Evolutionary conservation across 139 green algal genomes (phyloP), one percentile per base, ranked within the genome.

Genomic region (Pleodorina starrii): DNA sequence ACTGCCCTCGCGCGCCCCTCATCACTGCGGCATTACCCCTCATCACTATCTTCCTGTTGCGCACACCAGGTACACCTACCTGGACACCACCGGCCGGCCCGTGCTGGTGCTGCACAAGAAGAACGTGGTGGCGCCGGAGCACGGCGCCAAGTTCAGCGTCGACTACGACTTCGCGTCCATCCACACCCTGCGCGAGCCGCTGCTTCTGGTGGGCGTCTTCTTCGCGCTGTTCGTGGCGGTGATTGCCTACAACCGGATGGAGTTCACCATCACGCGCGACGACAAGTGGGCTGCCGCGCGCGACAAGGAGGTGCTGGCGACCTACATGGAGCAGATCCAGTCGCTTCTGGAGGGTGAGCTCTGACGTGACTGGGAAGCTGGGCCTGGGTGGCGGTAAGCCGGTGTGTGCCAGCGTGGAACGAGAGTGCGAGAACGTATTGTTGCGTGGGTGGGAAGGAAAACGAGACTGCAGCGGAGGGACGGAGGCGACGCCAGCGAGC

Each of bases 61-160:
- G 35, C n/a, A 7, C 35, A 29, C 5, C 51, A 94, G 91, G 87
- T 96, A 93, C 91, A 96, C 96, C 4, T 99, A 99, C 90, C 92
- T 99, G 71, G 96, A 99, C 91, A 95, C 95, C 0, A 63, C 88
- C 27, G 97, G 97, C 11, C 94, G 97, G 4, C 95, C 96, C 5
- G 97, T 99, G 74, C 69, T 99, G 75, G 95, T 97, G 59, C 91
- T 99, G 71, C 86, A 88, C 25, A 94, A 92, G 88, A 35, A 12
- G 35, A 96, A 97, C 77, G 40, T 97, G 16, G 94, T 96, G 27
- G 17, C 40, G 5, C 90, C 92, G 72, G 89, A 90, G 60, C 83
- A 92, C 44, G 68, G 69, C 3, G 50, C 44, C 79, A 87, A 91
- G 85, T 92, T 94, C 73, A 88, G 86, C 32, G 93, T 96, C 17